Evolutionary conservation across 257 asterid species (phyloP), one percentile per base, ranked within the genome.

Genomic region (Ocimum tenuiflorum): DNA sequence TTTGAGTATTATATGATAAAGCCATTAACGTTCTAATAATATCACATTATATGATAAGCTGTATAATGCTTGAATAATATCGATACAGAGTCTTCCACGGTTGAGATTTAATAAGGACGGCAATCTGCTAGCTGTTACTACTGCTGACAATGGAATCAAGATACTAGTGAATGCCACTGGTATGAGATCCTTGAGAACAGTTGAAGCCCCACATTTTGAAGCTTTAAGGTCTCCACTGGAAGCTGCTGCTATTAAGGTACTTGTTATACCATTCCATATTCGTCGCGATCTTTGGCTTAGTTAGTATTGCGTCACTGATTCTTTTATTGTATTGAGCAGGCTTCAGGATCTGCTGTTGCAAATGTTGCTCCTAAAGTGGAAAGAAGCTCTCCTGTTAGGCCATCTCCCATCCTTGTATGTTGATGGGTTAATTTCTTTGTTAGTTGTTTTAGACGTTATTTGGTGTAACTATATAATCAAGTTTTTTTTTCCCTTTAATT

Each of bases 321-420:
- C 33, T 72, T 58, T 47, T 57, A 14, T 69, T 72, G 50, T 46
- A 23, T 62, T 71, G 47, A 35, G 78, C 91, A 92, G 99, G 95
- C 72, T 77, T 78, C 99, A 20, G 97, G 91, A 43, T 56, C 97
- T 73, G 67, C 96, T 66, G 87, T 80, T 71, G 77, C 89, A 67
- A 90, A 76, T 82, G 86, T 79, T 24, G 68, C 96, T 67, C 96
- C 96, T 65, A 94, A 94, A 81, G 94, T 89, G 48, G 99, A 94
- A 77, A 83, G 97, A 72, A 88, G 94, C 86, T 94, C 99, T 48
- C 99, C 99, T 75, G 96, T 74, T 55, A 82, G 97, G 85, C 95
- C 96, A 43, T 77, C 95, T 65, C 92, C 90, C 60, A 78, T 88
- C 70, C 86, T 75, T 73, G 97, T 91, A 91, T 43, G 96, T 74